These are phyloP conservation scores for Strigomonas culicis DNA, from an alignment of 208 protist genomes.

Conservation along the genomic window DNA sequence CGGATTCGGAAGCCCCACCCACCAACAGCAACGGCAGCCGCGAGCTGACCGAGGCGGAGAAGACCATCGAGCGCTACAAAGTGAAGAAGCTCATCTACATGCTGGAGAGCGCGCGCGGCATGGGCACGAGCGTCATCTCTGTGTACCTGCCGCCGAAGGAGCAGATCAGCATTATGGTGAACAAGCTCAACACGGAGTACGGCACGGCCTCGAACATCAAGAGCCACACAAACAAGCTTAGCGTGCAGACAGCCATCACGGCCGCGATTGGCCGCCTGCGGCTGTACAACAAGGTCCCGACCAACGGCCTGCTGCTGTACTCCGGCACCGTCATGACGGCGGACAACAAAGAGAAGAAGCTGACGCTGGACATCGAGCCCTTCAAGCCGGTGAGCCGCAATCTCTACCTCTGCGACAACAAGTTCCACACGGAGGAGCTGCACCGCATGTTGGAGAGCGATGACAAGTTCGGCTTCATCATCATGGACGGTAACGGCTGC, in stretches of 20 bases:
- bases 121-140: slow-evolving; percentile 99
- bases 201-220: slow-evolving; percentile 99
- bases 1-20: too few species aligned
- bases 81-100: slow-evolving; percentile 99
- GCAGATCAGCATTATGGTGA: slow-evolving; percentile 96
- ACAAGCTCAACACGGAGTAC: slow-evolving; percentile 99
- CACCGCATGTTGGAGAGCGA: slow-evolving; percentile 98
- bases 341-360: slow-evolving; percentile 99
- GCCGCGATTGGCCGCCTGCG: slow-evolving; percentile 90
- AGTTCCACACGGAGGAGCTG: slow-evolving; percentile 98
- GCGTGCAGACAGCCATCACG: slow-evolving; percentile 90
- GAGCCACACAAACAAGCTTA: slow-evolving; percentile 97
- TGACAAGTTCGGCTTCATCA: slow-evolving; percentile 99
- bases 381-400: slow-evolving; percentile 99
- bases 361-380: slow-evolving; percentile 99
- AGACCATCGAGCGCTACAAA: slow-evolving; percentile 98
- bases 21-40: slow-evolving; percentile 4
- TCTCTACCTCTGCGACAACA: slow-evolving; percentile 98
- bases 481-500: slow-evolving; percentile 99
- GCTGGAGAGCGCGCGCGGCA: slow-evolving; percentile 96
- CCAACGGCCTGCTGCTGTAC: slow-evolving; percentile 99
- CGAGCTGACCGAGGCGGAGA: slow-evolving; percentile 85
- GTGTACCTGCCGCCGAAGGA: slow-evolving; percentile 99
- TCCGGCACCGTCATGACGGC: slow-evolving; percentile 98
- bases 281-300: slow-evolving; percentile 90